Base-by-base conservation (phyloP, 2,329 filamentous ascomycete genomes). In the Pseudopyricularia cyperi region DNA sequence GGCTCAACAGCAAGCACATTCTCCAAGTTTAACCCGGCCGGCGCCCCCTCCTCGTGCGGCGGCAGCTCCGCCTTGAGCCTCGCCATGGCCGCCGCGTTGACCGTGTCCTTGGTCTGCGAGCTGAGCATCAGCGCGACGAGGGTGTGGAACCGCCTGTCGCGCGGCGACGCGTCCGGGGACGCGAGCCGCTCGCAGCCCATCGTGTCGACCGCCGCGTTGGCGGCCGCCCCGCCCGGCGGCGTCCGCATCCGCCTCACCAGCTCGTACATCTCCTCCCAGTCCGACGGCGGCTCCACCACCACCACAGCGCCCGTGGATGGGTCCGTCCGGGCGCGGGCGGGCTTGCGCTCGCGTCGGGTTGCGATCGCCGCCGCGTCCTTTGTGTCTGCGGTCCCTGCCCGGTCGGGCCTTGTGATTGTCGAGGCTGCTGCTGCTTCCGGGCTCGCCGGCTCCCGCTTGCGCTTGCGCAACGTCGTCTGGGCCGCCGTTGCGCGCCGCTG, bases 101-200 rank as follows among this genome's bases (percentile, higher is more conserved):
- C 87, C 1, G 89, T 93, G 66, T 96, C 90, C 65, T 95, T 95
- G 9, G 90, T 96, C 71, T 96, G 90, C 49, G 84, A 89, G 34
- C 85, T 91, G 33, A 96, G 76, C 90, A 96, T 95, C 56, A 96
- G 73, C 14, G 89, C 80, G 37, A 95, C 75, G 30, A 96, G 77
- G 3, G 88, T 95, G 62, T 96, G 90, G 60, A 94, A 90, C 7
- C 90, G 79, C 63, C 82, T 81, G 62, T 79, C 77, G 53, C 68
- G 71, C 26, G 71, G 63, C 53, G 68, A 73, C 11, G 76, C 73
- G 1, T 60, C 66, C 15, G 68, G 64, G 48, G 75, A 69, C 3
- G 86, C 87, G 9, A 93, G 74, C 7, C 79, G 78, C 67, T 89
- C 89, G 67, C 93, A 98, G 11, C 93, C 93, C 90, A 97, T 96